phyloP scores from a whole-genome alignment of 345 rosid genomes.

The Eutrema yunnanense region DNA sequence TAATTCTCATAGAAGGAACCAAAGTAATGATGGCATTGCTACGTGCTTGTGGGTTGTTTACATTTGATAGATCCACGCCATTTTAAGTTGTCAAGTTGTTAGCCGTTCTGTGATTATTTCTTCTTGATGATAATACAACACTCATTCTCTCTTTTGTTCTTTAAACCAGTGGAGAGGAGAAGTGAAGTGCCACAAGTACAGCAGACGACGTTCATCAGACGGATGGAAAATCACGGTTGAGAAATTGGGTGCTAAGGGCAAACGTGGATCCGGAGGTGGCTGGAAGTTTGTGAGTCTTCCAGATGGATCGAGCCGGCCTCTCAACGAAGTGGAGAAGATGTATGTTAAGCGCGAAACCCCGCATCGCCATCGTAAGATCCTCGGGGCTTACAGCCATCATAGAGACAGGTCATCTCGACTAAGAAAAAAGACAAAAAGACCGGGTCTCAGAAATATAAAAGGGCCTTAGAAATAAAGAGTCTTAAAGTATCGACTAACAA shows the following conservation, averaged over 20 bases:
- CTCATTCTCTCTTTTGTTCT: not conserved
- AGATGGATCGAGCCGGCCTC: constrained; percentile 82
- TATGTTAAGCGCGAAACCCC: constrained; percentile 71
- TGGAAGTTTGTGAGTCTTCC: constrained; percentile 94
- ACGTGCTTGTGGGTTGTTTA: not conserved
- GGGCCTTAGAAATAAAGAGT: constrained; percentile 21
- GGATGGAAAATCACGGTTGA: constrained; percentile 90
- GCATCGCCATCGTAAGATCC: not conserved
- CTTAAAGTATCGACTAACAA: constrained; percentile 57
- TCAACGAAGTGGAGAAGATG: constrained; percentile 74
- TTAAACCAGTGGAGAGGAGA: constrained; percentile 56
- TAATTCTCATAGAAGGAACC: not conserved
- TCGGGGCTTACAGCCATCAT: not conserved
- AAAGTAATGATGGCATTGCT: not conserved
- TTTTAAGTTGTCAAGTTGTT: no score
- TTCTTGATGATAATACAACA: not conserved
- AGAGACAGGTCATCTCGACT: no score
- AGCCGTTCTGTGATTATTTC: no score
- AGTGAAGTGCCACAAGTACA: constrained; percentile 81
- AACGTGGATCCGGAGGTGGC: constrained; percentile 86
- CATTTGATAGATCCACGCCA: not conserved
- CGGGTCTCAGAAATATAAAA: no score
- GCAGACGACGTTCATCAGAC: constrained; percentile 64
- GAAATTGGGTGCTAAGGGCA: constrained; percentile 71
- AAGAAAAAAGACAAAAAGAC: no score